Evolutionary conservation across 192 early-diverging fungal species (phyloP).

Genomic region (Lunasporangiospora selenospora): DNA sequence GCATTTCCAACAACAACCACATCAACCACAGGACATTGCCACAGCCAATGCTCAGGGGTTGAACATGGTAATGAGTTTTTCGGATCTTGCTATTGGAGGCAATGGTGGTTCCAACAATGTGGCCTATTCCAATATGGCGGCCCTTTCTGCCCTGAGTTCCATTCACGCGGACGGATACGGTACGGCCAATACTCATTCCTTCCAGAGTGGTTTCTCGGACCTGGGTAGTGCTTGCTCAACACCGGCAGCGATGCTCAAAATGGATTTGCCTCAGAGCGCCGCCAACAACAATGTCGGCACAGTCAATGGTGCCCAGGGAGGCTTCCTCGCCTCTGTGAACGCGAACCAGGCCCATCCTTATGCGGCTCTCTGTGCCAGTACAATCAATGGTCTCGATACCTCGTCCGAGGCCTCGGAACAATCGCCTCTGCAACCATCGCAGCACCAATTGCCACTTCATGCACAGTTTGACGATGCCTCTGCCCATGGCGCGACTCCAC

Average conservation of each 20-base stretch:
- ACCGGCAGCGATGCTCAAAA: constrained; percentile 9
- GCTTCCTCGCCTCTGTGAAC: no score
- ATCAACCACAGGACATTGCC: neutral
- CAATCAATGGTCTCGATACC: constrained; percentile 20
- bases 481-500: no score
- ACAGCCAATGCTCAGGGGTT: neutral
- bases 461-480: no score
- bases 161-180: constrained; percentile 12
- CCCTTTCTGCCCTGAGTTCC: no score
- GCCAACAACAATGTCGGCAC: constrained; percentile 1
- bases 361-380: no score
- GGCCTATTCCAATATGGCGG: no score
- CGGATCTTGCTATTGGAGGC: constrained; percentile 20
- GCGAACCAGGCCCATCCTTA: no score
- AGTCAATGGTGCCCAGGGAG: no score
- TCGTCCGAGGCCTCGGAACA: constrained; percentile 8
- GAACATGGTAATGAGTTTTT: constrained; percentile 35
- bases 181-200: neutral
- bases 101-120: no score
- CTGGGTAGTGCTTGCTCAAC: constrained; percentile 6
- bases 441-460: neutral
- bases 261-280: constrained; percentile 13
- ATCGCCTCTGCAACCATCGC: neutral
- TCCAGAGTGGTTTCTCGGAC: neutral
- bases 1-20: constrained; percentile 11